Evolutionary conservation across 2,329 filamentous ascomycete species (phyloP).

Genomic region (Claviceps cyperi): DNA sequence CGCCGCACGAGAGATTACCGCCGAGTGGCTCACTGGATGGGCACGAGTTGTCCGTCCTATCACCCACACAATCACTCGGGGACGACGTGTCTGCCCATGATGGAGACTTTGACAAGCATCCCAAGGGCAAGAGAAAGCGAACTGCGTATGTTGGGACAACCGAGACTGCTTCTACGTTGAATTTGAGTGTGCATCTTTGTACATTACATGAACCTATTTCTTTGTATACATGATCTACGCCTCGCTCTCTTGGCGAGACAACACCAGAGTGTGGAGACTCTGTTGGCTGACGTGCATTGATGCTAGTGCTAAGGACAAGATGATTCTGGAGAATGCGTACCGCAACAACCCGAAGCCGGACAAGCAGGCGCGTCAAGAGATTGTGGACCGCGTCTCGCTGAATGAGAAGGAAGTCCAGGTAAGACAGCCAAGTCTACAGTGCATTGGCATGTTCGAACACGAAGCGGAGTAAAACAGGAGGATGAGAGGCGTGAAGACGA

Average conservation of each 20-base stretch:
- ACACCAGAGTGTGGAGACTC: neutral
- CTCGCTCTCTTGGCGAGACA: neutral
- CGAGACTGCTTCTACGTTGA: no score
- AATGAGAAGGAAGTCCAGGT: conserved; percentile 97
- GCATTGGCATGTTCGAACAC: neutral
- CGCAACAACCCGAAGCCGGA: conserved; percentile 78
- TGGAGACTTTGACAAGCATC: conserved; percentile 27
- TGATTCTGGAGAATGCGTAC: conserved; percentile 76
- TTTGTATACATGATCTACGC: no score
- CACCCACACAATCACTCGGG: conserved; percentile 5
- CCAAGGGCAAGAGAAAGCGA: conserved; percentile 47
- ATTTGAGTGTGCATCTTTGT: no score
- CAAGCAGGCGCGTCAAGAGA: conserved; percentile 70
- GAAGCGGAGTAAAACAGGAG: neutral
- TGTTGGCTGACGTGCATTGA: neutral
- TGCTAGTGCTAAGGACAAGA: conserved; percentile 70
- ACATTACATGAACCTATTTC: no score
- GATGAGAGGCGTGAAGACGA: neutral
- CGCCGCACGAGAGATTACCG: conserved; percentile 12
- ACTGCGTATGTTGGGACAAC: conserved; percentile 37
- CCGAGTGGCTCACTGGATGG: conserved; percentile 11
- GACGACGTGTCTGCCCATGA: conserved; percentile 1
- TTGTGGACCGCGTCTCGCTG: conserved; percentile 72
- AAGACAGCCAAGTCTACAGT: conserved; percentile 18
- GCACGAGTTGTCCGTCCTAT: conserved; percentile 11